These are phyloP conservation scores for Vanderwaltozyma yarrowii DNA, from an alignment of 805 yeast genomes.

Conservation along the genomic window DNA sequence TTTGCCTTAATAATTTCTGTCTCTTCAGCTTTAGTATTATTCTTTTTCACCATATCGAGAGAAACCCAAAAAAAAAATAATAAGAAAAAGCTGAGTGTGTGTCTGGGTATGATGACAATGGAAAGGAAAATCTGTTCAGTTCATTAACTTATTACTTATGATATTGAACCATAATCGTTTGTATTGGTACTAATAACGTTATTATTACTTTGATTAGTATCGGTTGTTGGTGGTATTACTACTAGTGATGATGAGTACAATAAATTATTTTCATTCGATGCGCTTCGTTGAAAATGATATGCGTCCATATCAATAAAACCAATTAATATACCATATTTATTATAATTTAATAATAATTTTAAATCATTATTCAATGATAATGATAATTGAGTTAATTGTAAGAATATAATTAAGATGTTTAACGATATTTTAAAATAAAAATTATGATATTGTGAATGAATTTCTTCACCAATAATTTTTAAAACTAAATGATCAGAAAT, in stretches of 20 bases:
- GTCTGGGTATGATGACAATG: too few relatives aligned
- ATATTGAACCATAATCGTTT: too few relatives aligned
- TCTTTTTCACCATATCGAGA: neutral
- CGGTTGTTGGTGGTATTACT: too few relatives aligned
- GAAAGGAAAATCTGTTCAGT: too few relatives aligned
- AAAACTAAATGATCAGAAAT: neutral
- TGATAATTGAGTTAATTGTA: neutral
- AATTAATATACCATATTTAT: neutral
- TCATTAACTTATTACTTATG: too few relatives aligned
- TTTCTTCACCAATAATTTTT: neutral
- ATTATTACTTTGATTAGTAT: too few relatives aligned
- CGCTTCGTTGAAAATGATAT: neutral
- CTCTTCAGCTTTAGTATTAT: conserved; percentile 14
- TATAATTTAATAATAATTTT: neutral
- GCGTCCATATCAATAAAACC: neutral
- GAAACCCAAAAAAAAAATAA: neutral
- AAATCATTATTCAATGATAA: neutral
- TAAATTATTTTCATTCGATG: neutral
- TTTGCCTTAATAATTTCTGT: conserved; percentile 8
- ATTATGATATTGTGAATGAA: neutral
- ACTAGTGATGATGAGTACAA: neutral
- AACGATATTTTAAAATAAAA: neutral
- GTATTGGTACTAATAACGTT: too few relatives aligned
- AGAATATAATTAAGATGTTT: neutral
- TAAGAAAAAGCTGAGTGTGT: too few relatives aligned